Conservation (phyloP, 108 stramenopile genomes). For the Pseudonitzschia multistriata region DNA sequence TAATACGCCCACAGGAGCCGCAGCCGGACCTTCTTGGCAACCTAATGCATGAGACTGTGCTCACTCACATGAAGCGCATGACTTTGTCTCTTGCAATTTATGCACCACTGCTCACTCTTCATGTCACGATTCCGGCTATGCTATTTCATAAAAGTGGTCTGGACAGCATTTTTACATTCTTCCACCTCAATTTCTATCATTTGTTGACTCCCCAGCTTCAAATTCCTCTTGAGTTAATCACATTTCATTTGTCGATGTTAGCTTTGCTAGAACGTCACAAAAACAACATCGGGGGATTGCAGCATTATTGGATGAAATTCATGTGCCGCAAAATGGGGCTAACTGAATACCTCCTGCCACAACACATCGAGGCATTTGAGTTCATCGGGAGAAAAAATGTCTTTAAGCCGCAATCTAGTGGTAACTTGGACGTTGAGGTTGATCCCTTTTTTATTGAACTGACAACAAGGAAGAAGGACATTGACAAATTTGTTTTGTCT, state of each 20-base stretch:
- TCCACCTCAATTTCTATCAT: slow-evolving; percentile 75
- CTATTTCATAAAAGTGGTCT: slow-evolving; percentile 44
- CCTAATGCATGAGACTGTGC: slow-evolving; percentile 82
- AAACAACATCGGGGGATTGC: slow-evolving; percentile 74
- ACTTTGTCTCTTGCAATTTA: slow-evolving; percentile 68
- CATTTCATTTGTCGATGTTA: slow-evolving; percentile 92
- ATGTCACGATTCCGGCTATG: slow-evolving; percentile 68
- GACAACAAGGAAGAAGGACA: slow-evolving; percentile 36
- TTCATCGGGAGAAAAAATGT: slow-evolving; percentile 51
- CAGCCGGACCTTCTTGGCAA: slow-evolving; percentile 94
- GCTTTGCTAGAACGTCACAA: slow-evolving; percentile 85
- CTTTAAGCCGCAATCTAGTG: slow-evolving; percentile 25
- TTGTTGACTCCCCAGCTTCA: slow-evolving; percentile 84
- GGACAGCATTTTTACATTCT: slow-evolving; percentile 45
- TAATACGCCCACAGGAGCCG: slow-evolving; percentile 97
- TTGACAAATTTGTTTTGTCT: slow-evolving; percentile 25
- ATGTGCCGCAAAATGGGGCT: slow-evolving; percentile 57
- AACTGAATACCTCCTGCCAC: slow-evolving; percentile 64
- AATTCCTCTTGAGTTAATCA: slow-evolving; percentile 86
- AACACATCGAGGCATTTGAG: slow-evolving; percentile 52
- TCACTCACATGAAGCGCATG: slow-evolving; percentile 87
- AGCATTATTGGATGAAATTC: slow-evolving; percentile 72
- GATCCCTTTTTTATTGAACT: slow-evolving; percentile 71
- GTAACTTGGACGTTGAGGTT: slow-evolving; percentile 26
- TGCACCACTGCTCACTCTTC: slow-evolving; percentile 55